phyloP scores from a whole-genome alignment of 2,329 filamentous ascomycete species.

The Phyllosticta paracitricarpa region DNA sequence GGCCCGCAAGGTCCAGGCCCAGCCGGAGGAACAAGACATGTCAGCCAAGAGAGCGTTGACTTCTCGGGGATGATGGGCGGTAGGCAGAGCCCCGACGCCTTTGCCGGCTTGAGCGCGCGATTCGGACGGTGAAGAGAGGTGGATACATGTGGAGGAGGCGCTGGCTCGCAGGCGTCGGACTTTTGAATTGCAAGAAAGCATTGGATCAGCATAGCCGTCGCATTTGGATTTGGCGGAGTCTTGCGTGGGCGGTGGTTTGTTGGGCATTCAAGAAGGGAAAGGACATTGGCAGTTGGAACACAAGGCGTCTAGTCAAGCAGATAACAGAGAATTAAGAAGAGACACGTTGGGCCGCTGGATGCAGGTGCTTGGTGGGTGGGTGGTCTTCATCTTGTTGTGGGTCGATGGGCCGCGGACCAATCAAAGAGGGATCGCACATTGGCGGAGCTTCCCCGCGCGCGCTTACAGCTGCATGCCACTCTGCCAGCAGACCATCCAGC shows the following conservation, averaged over 20 bases:
- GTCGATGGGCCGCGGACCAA: neutral
- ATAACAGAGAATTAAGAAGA: neutral
- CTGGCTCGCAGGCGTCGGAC: neutral
- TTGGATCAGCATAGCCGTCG: neutral
- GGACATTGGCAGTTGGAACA: neutral
- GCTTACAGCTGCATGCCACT: neutral
- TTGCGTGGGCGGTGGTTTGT: neutral
- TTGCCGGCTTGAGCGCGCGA: conserved; percentile 59
- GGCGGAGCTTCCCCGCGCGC: neutral
- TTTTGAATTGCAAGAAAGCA: neutral
- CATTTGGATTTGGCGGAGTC: neutral
- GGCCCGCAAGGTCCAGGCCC: conserved; percentile 12
- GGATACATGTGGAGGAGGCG: neutral
- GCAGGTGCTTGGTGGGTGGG: neutral
- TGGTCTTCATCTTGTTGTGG: neutral
- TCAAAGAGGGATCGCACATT: neutral
- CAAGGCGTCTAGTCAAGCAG: neutral
- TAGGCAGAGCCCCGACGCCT: conserved; percentile 69
- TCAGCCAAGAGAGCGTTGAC: conserved; percentile 61
- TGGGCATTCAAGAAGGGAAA: neutral
- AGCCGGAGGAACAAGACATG: conserved; percentile 29
- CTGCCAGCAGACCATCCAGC: neutral
- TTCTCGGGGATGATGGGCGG: conserved; percentile 53
- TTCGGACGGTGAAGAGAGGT: conserved; percentile 1
- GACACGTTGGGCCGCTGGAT: neutral